Evolutionary conservation across 495 filamentous ascomycete species (phyloP), one percentile per base, ranked within the genome.

Genomic region (Lasiosphaeria hispida): DNA sequence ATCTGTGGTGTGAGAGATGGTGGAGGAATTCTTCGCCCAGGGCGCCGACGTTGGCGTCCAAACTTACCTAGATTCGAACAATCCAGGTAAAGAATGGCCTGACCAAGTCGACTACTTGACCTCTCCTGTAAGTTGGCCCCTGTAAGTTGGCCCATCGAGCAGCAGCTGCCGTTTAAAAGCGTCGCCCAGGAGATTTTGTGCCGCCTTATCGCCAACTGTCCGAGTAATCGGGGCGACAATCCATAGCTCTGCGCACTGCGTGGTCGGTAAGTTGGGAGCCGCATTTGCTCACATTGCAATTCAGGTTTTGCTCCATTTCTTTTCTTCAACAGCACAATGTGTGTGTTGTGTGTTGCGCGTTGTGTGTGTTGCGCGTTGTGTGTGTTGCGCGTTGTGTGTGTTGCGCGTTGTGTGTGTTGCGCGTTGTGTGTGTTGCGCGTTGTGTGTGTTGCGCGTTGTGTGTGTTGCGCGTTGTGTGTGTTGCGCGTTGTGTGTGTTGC

Each of bases 271-370:
- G 77, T 56, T 86, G 80, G n/a, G 71, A 70, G 41, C 90, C 83
- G 61, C 93, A 97, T 56, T 86, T 91, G 19, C 92, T 79, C 35
- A 83, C 80, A 70, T 98, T 96, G 78, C 93, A 97, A 35, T 84
- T 78, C 14, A 96, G 72, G 18, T 78, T 74, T 55, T 85, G 84
- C 50, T 94, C 90, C 88, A 93, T 91, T n/a, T 34, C 30, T 9
- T 1, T 41, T n/a, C n/a, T n/a, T n/a, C n/a, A n/a, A n/a, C n/a
- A n/a, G n/a, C n/a, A n/a, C n/a, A n/a, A n/a, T n/a, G n/a, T n/a
- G n/a, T n/a, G n/a, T n/a, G n/a, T n/a, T n/a, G n/a, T n/a, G n/a
- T n/a, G n/a, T n/a, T n/a, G n/a, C n/a, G n/a, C n/a, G n/a, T n/a
- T n/a, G n/a, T n/a, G n/a, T n/a, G n/a, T n/a, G n/a, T n/a, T n/a